phyloP scores from a whole-genome alignment of 106 monocot species.

The Acorus calamus region DNA sequence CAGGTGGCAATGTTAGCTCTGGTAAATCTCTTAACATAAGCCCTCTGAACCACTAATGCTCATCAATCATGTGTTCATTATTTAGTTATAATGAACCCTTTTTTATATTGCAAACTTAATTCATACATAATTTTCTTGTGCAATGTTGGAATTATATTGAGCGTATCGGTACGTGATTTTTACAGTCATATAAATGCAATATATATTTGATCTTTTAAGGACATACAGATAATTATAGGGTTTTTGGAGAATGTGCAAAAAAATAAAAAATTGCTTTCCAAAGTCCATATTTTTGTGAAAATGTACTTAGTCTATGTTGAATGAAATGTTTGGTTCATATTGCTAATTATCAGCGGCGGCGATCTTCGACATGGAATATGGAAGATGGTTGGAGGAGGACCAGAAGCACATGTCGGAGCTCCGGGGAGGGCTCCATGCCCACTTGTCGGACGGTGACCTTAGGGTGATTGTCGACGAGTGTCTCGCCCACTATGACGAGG shows the following conservation, averaged over 20 bases:
- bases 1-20: conserved; percentile 50
- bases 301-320: too few species aligned
- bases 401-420: conserved; percentile 58
- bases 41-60: too few species aligned
- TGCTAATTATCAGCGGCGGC: conserved; percentile 24
- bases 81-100: conserved; percentile 1
- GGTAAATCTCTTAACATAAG: conserved; percentile 27
- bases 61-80: not conserved
- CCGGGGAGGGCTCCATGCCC: conserved; percentile 51
- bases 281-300: too few species aligned
- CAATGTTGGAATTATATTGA: too few species aligned
- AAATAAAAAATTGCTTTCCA: too few species aligned
- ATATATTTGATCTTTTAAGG: too few species aligned
- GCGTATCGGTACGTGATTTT: too few species aligned
- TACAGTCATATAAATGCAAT: too few species aligned
- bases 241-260: too few species aligned
- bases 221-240: too few species aligned
- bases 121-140: too few species aligned
- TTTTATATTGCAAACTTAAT: too few species aligned
- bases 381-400: conserved; percentile 70
- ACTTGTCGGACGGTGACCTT: conserved; percentile 51
- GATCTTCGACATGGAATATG: conserved; percentile 85
- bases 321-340: not conserved
- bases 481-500: conserved; percentile 58
- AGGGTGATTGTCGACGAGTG: conserved; percentile 64